Base-by-base conservation (phyloP, 106 monocot genomes). In the Narthecium ossifragum region DNA sequence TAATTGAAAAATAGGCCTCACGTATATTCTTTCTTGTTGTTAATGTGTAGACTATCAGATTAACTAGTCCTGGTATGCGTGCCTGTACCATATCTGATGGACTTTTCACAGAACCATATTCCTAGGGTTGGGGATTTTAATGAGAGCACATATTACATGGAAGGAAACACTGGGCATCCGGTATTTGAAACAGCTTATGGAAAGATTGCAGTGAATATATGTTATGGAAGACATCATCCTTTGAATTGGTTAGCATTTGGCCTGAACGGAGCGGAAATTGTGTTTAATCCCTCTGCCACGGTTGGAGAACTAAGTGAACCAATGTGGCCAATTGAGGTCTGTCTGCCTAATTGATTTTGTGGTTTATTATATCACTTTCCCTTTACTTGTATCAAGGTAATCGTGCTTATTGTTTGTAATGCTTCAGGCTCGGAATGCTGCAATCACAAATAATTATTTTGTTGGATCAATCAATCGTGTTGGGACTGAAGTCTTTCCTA, bases 201-300 rank as follows among this genome's bases (percentile, higher is more conserved):
- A 22, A 98, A 81, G 75, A 84, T 98, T 58, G 96, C 63, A 29
- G 73, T 98, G 38, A 90, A 98, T 41, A 98, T 98, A 26, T 98
- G 96, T 59, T 98, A 87, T 70, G 96, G 90, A 63, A 80, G 96
- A 53, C 96, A 98, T 55, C 90, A 87, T 70, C 96, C 96, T 46
- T 72, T 90, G 31, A 91, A 91, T 70, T 90, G 90, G 90, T 43
- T 90, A 46, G 96, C 78, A 17, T 91, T 98, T 72, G 90, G 90
- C 2, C 84, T 98, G 38, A 91, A 86, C 69, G 90, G 96, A 46
- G 96, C 96, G 49, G 96, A 98, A 55, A 87, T 98, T 41, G 90
- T 98, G 49, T 98, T 98, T 72, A 98, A 98, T 62, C 96, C 96
- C 10, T 98, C 96, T 37, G 96, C 96, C 14, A 98, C 96, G 26